phyloP scores from a whole-genome alignment of 2,329 filamentous ascomycete genomes.

The Colletotrichum viniferum region DNA sequence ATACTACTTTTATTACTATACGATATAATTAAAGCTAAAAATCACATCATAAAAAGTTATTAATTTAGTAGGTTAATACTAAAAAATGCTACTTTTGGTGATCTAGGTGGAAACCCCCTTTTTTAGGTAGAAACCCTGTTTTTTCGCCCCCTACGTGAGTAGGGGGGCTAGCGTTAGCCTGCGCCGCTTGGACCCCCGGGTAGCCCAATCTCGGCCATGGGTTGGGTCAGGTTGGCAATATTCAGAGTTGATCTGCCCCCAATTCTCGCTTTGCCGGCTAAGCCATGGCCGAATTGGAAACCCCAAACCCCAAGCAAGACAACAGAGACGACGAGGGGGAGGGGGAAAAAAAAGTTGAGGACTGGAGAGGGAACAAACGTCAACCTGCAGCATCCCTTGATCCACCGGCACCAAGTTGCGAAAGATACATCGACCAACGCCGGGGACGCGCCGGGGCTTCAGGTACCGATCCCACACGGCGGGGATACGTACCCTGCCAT shows the following conservation, averaged over 20 bases:
- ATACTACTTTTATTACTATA: no score
- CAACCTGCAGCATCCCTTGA: background rate
- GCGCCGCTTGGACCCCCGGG: no score
- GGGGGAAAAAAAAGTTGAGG: background rate
- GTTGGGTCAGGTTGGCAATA: background rate
- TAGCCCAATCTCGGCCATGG: background rate
- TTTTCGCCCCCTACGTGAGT: no score
- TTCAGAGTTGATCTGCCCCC: background rate
- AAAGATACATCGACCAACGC: background rate
- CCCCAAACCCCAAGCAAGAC: background rate
- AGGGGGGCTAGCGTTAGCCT: no score
- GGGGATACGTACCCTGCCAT: background rate
- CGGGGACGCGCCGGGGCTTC: background rate
- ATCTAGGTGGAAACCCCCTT: no score
- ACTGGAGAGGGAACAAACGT: slow-evolving; percentile 6
- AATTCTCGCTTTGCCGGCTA: background rate
- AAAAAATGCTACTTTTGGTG: no score
- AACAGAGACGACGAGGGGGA: background rate
- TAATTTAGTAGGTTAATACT: no score
- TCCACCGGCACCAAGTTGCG: background rate
- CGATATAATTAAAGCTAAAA: no score
- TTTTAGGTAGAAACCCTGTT: no score
- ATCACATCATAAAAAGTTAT: no score
- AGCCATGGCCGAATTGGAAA: background rate
- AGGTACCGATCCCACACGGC: background rate